Evolutionary conservation across 345 rosid species (phyloP), one percentile per base, ranked within the genome.

Genomic region (Camelina neglecta): DNA sequence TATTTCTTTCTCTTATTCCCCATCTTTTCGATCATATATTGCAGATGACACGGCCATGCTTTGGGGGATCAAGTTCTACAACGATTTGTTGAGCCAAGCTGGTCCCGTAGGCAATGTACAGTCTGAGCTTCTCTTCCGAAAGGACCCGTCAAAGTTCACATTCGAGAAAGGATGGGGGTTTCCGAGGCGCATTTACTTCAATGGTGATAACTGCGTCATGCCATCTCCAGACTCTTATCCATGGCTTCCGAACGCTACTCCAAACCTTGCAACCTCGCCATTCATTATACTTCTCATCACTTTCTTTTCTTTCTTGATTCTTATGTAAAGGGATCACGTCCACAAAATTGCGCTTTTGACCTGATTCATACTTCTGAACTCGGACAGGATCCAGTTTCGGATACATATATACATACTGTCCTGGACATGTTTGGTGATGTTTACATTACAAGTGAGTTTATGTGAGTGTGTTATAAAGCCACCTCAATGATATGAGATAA

Each of bases 151-250:
- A 10, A 82, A 85, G 26, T 91, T 91, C 78, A 91, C 96, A 45
- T 84, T 89, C 2, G 89, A 86, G 23, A 87, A 91, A 79, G 96
- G 98, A 60, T 93, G 98, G 97, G 98, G 88, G 26, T 91, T 91
- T 79, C 98, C 98, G 1, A 84, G 92, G 68, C 87, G 92, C 65
- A 81, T 93, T 65, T 91, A 93, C 70, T 93, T 93, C 84, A 93
- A 93, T 58, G 98, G 97, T 1, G 98, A 93, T 59, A 84, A 83
- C 59, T 93, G 98, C 16, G 91, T 93, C 42, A 87, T 91, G 97
- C 97, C 98, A 21, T 86, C 91, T 66, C 98, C 91, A 0, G 94
- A 89, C 64, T 75, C 83, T 9, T 91, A 93, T 77, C 98, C 98
- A 4, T 87, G 88, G 90, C 84, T 88, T 83, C 98, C 98, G 13